These are phyloP conservation scores for button mushroom (Agaricus bisporus) DNA, from an alignment of 768 basidiomycete genomes.

Conservation along the genomic window DNA sequence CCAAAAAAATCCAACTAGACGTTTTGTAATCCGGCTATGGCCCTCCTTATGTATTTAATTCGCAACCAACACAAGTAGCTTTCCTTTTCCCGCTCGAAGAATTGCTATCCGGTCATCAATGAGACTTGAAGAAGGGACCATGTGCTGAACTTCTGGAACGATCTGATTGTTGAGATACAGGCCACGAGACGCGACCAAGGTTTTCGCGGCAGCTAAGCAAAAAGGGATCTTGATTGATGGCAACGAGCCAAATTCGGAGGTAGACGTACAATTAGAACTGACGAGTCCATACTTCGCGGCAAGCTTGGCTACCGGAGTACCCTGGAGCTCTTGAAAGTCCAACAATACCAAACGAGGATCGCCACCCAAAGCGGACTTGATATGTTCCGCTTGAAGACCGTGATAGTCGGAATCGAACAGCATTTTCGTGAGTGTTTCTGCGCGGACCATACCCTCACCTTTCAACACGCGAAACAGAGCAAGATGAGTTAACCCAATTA, in stretches of 20 bases:
- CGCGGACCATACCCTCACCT: constrained; percentile 34
- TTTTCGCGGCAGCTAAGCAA: constrained; percentile 55
- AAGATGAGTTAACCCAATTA: neutral
- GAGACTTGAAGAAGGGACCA: constrained; percentile 38
- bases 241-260: neutral
- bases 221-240: neutral
- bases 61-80: constrained; percentile 47
- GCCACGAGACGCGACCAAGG: constrained; percentile 58
- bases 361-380: constrained; percentile 53
- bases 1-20: neutral
- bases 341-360: constrained; percentile 62
- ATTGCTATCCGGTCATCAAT: constrained; percentile 59
- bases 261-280: constrained; percentile 57
- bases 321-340: constrained; percentile 43
- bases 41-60: constrained; percentile 4
- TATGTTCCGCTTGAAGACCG: constrained; percentile 46
- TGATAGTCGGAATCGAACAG: constrained; percentile 38
- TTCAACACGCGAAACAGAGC: neutral
- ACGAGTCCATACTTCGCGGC: constrained; percentile 51
- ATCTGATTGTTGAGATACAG: constrained; percentile 65
- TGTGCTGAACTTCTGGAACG: constrained; percentile 43
- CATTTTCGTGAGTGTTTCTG: constrained; percentile 36
- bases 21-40: neutral
- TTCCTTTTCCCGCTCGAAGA: constrained; percentile 71
- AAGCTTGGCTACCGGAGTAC: constrained; percentile 53